Conservation (phyloP, 2,329 filamentous ascomycete species). For the Berkeleyomyces basicola region DNA sequence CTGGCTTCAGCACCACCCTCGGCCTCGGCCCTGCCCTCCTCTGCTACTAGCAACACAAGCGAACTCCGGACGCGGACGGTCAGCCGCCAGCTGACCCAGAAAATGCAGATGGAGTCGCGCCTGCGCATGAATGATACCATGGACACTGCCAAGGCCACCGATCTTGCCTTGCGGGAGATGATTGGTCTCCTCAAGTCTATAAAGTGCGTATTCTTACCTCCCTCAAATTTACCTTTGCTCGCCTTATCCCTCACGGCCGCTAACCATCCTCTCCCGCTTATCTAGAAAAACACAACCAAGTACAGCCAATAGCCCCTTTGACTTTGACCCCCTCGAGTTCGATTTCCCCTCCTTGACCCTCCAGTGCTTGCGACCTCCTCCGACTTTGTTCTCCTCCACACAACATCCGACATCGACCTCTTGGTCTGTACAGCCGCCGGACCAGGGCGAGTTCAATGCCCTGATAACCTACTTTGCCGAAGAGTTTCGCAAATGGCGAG, state of each 20-base stretch:
- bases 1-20: conserved; percentile 23
- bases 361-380: conserved; percentile 62
- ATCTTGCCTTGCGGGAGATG: conserved; percentile 71
- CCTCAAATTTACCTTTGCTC: neutral
- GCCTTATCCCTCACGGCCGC: neutral
- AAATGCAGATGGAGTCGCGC: conserved; percentile 45
- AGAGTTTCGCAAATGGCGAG: conserved; percentile 49
- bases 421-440: conserved; percentile 66
- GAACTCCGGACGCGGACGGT: conserved; percentile 24
- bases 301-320: conserved; percentile 34
- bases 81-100: conserved; percentile 37
- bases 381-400: conserved; percentile 65
- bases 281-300: conserved; percentile 9
- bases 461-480: conserved; percentile 50
- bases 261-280: neutral
- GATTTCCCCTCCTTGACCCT: conserved; percentile 77
- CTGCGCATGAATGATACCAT: conserved; percentile 49
- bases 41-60: neutral
- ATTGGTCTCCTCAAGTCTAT: conserved; percentile 68
- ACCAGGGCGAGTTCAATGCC: conserved; percentile 55
- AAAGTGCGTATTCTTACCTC: conserved; percentile 40
- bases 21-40: conserved; percentile 15
- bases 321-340: conserved; percentile 72
- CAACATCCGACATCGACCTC: conserved; percentile 63
- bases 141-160: conserved; percentile 69